Conservation (phyloP, 768 basidiomycete species). For the Crassisporium funariophilum region DNA sequence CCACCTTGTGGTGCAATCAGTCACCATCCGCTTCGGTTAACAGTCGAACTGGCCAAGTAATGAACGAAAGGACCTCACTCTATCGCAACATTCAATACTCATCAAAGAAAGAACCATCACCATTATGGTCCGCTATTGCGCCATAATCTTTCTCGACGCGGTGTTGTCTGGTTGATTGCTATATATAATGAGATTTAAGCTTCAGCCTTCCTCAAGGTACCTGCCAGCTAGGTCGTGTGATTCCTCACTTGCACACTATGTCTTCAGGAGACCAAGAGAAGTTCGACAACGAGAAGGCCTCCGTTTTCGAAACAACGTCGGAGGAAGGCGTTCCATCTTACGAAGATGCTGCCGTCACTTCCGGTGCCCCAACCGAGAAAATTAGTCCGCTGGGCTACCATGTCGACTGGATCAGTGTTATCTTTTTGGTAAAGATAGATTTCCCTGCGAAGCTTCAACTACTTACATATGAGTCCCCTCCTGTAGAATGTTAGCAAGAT, state of each 20-base stretch:
- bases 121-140: slow-evolving; percentile 22
- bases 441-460: too few species aligned
- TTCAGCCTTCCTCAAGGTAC: slow-evolving; percentile 1
- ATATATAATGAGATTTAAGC: too few species aligned
- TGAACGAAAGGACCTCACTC: slow-evolving; percentile 2
- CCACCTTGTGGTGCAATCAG: too few species aligned
- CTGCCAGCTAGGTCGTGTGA: slow-evolving; percentile 1
- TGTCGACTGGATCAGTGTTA: slow-evolving; percentile 31
- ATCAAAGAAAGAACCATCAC: slow-evolving; percentile 12
- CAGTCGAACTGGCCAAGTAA: slow-evolving; percentile 6
- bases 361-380: slow-evolving; percentile 34
- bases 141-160: slow-evolving; percentile 10
- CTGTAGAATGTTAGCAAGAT: slow-evolving; percentile 41
- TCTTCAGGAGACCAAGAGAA: slow-evolving; percentile 13
- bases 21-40: slow-evolving; percentile 7
- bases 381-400: slow-evolving; percentile 38
- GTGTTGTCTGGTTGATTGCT: slow-evolving; percentile 2
- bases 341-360: slow-evolving; percentile 29
- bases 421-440: slow-evolving; percentile 21
- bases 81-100: slow-evolving; percentile 7
- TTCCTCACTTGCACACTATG: slow-evolving; percentile 13
- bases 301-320: slow-evolving; percentile 13
- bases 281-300: slow-evolving; percentile 15
- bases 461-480: too few species aligned
- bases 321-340: slow-evolving; percentile 23